These are phyloP conservation scores for Lolium perenne DNA, from an alignment of 176 grass and related monocot genomes.

Conservation along the genomic window DNA sequence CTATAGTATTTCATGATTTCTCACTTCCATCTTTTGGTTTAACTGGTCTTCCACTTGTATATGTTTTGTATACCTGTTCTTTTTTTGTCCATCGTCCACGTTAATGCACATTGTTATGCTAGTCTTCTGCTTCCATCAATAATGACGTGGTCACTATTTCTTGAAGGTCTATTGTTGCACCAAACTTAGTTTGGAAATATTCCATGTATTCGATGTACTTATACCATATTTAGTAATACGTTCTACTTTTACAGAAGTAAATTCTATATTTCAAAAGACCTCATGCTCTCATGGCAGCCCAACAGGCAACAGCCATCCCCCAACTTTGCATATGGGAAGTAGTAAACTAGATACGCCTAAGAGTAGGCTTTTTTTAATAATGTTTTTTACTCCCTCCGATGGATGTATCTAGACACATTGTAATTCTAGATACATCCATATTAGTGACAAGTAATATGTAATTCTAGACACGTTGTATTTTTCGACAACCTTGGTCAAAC, in stretches of 20 bases:
- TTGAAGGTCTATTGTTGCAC: conserved; percentile 26
- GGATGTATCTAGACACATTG: too few relatives aligned
- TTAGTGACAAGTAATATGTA: too few relatives aligned
- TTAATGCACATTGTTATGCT: conserved; percentile 17
- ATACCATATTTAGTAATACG: neutral
- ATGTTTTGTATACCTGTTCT: neutral
- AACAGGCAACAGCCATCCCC: neutral
- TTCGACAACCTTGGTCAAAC: too few relatives aligned
- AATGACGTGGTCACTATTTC: neutral
- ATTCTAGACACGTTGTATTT: too few relatives aligned
- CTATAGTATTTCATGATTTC: conserved; percentile 16
- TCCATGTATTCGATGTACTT: neutral
- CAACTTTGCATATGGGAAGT: neutral
- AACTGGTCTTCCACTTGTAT: neutral
- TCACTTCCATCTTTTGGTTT: conserved; percentile 26
- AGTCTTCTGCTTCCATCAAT: conserved; percentile 27
- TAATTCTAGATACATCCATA: too few relatives aligned
- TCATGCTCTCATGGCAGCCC: neutral
- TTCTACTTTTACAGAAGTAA: conserved; percentile 28
- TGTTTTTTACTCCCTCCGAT: too few relatives aligned
- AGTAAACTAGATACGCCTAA: conserved; percentile 8
- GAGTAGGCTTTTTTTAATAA: neutral
- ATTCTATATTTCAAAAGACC: neutral
- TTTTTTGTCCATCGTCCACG: conserved; percentile 9
- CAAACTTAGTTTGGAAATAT: neutral